These are phyloP conservation scores for Lepidium aucheri DNA, from an alignment of 345 rosid genomes.

Conservation along the genomic window DNA sequence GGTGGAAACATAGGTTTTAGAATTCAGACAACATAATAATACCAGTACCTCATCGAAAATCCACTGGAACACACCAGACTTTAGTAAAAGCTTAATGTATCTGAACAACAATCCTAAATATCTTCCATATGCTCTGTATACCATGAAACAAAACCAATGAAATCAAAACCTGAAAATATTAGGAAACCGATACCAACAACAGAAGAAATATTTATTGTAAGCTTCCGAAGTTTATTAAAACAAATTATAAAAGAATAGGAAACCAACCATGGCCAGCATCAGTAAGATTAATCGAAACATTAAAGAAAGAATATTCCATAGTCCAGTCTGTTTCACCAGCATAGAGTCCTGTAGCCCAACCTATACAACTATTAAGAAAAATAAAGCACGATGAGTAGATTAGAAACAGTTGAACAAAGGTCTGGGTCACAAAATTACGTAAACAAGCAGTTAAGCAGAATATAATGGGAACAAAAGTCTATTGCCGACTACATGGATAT, in stretches of 20 bases:
- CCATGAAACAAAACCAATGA: background rate
- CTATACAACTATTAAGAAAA: no score
- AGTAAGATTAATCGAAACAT: slow-evolving; percentile 59
- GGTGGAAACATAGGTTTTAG: background rate
- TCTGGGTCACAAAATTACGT: background rate
- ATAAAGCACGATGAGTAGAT: no score
- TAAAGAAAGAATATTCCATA: slow-evolving; percentile 64
- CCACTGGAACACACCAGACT: slow-evolving; percentile 74
- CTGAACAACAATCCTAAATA: slow-evolving; percentile 68
- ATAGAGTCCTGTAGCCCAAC: no score
- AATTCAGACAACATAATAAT: background rate
- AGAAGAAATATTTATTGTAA: background rate
- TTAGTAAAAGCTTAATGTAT: slow-evolving; percentile 53
- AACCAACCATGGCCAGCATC: slow-evolving; percentile 88
- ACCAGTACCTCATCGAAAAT: slow-evolving; percentile 81
- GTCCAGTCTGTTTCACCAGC: no score
- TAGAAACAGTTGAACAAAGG: no score
- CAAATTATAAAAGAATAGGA: no score
- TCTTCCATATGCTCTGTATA: slow-evolving; percentile 66
- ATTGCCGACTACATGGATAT: background rate
- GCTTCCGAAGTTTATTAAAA: no score
- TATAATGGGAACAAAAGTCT: background rate
- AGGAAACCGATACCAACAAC: no score
- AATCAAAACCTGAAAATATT: no score
- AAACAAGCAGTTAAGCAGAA: background rate